Evolutionary conservation across 129 eudicot species (phyloP), one percentile per base, ranked within the genome.

Genomic region (Silybum marianum): DNA sequence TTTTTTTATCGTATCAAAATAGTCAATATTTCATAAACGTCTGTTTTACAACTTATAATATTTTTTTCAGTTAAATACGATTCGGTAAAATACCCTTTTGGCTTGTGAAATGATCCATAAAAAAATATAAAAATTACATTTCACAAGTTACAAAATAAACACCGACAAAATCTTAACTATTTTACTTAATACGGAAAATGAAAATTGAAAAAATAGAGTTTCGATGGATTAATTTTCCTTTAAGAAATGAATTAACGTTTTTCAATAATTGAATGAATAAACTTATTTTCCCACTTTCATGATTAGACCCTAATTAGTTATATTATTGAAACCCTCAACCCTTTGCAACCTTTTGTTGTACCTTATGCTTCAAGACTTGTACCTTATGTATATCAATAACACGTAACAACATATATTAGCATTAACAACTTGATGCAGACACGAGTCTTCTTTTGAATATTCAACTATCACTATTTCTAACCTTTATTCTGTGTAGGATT

Each of bases 291-390:
- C 63, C 63, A 54, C 63, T 58, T 58, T 32, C 30, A 71, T 80
- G 77, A 80, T 71, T 54, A 34, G 25, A 65, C 14, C 58, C 58
- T 51, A 19, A 34, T 79, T 79, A 75, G 24, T 48, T 75, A 46
- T 79, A 18, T 48, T 75, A 46, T 79, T 23, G 16, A 69, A 69
- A 38, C 68, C 26, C 36, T 39, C 7, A 54, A 72, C 5, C 23
- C 30, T 60, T 51, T 39, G 42, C 69, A 34, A 73, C 76, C 3
- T 2, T 38, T 5, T 22, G 19, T 73, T 44, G 38, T 44, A 73
- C 21, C 34, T 40, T n/a, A 11, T 40, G 34, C 77, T 21, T 40
- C 10, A 40, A 9, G 7, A 69, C 76, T 28, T 69, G 75, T 46
- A 42, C 23, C 23, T 46, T 28, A 51, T 46, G 54, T n/a, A n/a